Conservation (phyloP, 1,284 basidiomycete species). For the Taiwanofungus camphoratus region DNA sequence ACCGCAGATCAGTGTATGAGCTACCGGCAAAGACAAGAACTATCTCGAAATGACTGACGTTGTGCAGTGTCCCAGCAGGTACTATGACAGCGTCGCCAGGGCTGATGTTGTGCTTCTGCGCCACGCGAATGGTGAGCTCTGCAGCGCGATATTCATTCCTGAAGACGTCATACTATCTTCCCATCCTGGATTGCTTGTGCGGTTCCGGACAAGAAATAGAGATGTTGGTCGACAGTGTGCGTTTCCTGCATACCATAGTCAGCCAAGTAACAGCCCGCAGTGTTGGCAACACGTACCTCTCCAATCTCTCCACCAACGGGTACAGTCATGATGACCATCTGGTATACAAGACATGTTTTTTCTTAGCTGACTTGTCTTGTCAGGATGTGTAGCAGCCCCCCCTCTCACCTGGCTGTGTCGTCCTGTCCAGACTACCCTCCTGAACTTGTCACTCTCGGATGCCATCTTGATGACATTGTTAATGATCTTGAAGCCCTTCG, state of each 20-base stretch:
- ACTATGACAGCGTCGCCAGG: constrained; percentile 27
- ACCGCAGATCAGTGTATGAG: constrained; percentile 5
- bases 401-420: constrained; percentile 27
- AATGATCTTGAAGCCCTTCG: constrained; percentile 24
- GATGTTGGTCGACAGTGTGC: constrained; percentile 28
- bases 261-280: background rate
- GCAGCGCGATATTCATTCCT: too few species aligned
- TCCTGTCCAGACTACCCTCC: constrained; percentile 27
- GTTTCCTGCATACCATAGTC: constrained; percentile 17
- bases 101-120: constrained; percentile 18
- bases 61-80: constrained; percentile 27
- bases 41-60: constrained; percentile 18
- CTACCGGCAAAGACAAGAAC: background rate
- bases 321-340: constrained; percentile 29
- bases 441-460: constrained; percentile 25
- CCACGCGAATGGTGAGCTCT: too few species aligned
- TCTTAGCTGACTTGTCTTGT: too few species aligned
- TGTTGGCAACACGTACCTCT: constrained; percentile 13
- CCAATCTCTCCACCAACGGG: constrained; percentile 27
- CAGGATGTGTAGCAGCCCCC: too few species aligned
- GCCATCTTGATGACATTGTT: constrained; percentile 22
- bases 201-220: constrained; percentile 26
- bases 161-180: constrained; percentile 20
- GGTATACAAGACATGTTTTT: background rate
- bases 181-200: constrained; percentile 25